A percentile compares a stretch with the other conserved stretches of the same genome.
Conservation (phyloP, 208 protist species). For the Naegleria lovaniensis region DNA sequence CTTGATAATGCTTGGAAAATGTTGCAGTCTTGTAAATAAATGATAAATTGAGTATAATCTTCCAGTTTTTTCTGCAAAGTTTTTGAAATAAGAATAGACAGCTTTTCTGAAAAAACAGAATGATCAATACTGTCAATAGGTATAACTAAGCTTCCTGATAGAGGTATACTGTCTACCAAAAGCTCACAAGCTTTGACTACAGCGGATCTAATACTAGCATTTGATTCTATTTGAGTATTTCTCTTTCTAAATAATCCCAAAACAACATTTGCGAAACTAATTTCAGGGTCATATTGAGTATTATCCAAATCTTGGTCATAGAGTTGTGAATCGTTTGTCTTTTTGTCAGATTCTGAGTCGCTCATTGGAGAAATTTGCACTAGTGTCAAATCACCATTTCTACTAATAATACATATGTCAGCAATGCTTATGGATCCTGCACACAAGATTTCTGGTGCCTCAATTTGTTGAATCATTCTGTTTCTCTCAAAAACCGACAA, state of each 20-base stretch:
- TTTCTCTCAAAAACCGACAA: neutral
- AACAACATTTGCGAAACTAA: neutral
- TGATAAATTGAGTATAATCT: neutral
- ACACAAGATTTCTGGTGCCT: neutral
- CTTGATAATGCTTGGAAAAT: neutral
- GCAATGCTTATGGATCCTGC: neutral
- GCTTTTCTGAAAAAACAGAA: neutral
- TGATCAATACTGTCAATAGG: neutral
- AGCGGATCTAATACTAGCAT: neutral
- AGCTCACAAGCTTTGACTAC: neutral
- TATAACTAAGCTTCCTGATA: neutral
- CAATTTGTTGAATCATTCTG: neutral
- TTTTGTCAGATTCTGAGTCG: neutral
- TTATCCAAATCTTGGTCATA: neutral
- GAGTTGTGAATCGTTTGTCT: neutral
- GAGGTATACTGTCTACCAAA: neutral
- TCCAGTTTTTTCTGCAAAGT: neutral
- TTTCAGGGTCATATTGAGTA: neutral
- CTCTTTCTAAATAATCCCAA: neutral
- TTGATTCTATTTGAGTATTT: neutral
- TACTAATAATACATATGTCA: neutral
- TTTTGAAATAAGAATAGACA: neutral
- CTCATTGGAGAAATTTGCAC: neutral
- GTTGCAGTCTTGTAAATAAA: neutral
- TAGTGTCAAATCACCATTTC: neutral